phyloP scores from a whole-genome alignment of 495 filamentous ascomycete genomes.

The Neurospora intermedia region DNA sequence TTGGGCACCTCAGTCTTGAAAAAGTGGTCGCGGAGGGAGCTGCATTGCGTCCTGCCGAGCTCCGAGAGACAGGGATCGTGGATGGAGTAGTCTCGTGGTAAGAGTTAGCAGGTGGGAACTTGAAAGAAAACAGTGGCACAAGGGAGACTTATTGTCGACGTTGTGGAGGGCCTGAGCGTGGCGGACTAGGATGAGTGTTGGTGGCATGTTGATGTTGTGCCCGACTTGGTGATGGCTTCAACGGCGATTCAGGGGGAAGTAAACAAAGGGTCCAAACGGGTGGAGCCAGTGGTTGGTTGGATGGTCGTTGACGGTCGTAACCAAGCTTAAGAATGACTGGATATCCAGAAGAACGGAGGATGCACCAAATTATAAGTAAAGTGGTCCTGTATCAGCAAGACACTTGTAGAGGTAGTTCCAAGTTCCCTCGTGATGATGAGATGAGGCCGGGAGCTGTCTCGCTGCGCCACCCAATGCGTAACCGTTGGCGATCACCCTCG shows the following conservation, averaged over 20 bases:
- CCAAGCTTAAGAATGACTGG: background rate
- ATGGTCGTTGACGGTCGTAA: background rate
- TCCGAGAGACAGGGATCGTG: constrained; percentile 46
- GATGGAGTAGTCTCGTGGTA: constrained; percentile 38
- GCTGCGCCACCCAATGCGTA: background rate
- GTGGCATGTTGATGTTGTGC: constrained; percentile 32
- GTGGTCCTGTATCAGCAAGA: background rate
- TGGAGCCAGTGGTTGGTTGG: background rate
- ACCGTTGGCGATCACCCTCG: background rate
- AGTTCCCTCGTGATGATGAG: background rate
- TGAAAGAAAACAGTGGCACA: background rate
- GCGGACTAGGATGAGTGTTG: constrained; percentile 48
- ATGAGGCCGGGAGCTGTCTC: background rate
- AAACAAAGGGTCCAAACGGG: background rate
- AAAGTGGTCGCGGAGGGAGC: constrained; percentile 27
- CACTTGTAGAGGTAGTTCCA: background rate
- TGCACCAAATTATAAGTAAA: background rate
- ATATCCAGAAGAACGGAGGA: background rate
- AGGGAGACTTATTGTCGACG: constrained; percentile 26
- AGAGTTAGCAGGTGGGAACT: constrained; percentile 9
- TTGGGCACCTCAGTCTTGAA: constrained; percentile 35
- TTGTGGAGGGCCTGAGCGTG: constrained; percentile 51
- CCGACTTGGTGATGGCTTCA: background rate
- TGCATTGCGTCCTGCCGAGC: constrained; percentile 44
- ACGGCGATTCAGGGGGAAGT: background rate